phyloP scores from a whole-genome alignment of 495 filamentous ascomycete genomes.

The Lentithecium fluviatile region DNA sequence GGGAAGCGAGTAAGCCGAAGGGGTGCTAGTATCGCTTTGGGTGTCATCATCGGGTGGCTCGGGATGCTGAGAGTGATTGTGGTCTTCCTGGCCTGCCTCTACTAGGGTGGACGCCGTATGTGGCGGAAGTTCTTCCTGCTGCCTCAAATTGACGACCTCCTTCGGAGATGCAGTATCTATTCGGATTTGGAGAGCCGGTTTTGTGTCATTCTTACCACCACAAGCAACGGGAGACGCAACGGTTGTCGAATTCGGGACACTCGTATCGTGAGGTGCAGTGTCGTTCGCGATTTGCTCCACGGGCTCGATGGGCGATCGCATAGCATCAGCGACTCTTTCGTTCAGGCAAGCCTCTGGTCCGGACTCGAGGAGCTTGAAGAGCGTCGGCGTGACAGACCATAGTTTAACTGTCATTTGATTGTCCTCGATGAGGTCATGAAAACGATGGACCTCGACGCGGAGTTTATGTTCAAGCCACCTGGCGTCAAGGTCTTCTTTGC shows the following conservation, averaged over 20 bases:
- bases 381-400: conserved; percentile 1
- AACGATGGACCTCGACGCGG: not conserved
- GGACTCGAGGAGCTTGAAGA: not conserved
- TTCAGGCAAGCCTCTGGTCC: conserved; percentile 9
- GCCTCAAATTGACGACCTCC: no score
- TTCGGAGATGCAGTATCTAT: no score
- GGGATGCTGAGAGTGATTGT: not conserved
- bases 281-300: not conserved
- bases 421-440: conserved; percentile 1
- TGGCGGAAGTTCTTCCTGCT: not conserved
- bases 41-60: not conserved
- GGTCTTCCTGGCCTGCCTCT: not conserved
- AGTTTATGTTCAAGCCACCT: conserved; percentile 6
- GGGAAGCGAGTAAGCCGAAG: conserved; percentile 4
- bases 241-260: no score
- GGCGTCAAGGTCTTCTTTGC: not conserved
- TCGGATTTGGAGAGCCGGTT: no score
- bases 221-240: no score
- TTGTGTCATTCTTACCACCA: no score
- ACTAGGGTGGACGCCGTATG: not conserved
- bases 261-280: no score
- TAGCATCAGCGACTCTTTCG: not conserved
- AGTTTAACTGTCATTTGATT: conserved; percentile 11
- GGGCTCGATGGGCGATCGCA: not conserved
- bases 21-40: conserved; percentile 5